These are phyloP conservation scores for Setomelanomma holmii DNA, from an alignment of 2,329 filamentous ascomycete species.

Conservation along the genomic window DNA sequence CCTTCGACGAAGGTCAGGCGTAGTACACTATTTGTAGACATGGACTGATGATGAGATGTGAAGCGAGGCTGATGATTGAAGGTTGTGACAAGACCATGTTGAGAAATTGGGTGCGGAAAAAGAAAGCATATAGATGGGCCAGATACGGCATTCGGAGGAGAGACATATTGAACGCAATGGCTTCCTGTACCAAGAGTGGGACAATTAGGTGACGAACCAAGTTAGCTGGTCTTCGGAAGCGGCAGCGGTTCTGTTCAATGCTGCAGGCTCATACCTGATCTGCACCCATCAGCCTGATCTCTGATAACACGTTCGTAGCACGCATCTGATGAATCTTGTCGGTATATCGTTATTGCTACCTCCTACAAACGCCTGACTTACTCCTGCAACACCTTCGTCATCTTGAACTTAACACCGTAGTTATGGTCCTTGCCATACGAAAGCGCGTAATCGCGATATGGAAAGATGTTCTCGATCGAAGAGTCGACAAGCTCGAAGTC, in stretches of 20 bases:
- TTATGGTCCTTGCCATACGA: slow-evolving; percentile 15
- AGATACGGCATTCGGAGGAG: background rate
- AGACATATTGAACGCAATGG: no score
- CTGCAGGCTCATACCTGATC: no score
- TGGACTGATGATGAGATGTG: background rate
- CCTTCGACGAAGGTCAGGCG: no score
- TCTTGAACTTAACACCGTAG: slow-evolving; percentile 8
- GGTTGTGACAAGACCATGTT: background rate
- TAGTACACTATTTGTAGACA: no score
- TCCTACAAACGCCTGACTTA: no score
- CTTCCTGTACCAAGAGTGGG: no score
- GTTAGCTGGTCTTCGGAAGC: background rate
- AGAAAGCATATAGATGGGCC: background rate
- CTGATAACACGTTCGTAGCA: no score
- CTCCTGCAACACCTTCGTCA: slow-evolving; percentile 7
- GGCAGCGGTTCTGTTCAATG: no score
- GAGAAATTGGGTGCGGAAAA: background rate
- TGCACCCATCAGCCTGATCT: no score
- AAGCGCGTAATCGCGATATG: slow-evolving; percentile 11
- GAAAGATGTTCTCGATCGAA: slow-evolving; percentile 13
- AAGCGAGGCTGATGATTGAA: background rate
- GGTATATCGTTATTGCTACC: no score
- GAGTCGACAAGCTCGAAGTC: slow-evolving; percentile 24
- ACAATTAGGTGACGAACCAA: no score
- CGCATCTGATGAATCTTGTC: no score